Evolutionary conservation across 805 yeast genomes (phyloP).

Genomic region (Ogataea salicorniae): DNA sequence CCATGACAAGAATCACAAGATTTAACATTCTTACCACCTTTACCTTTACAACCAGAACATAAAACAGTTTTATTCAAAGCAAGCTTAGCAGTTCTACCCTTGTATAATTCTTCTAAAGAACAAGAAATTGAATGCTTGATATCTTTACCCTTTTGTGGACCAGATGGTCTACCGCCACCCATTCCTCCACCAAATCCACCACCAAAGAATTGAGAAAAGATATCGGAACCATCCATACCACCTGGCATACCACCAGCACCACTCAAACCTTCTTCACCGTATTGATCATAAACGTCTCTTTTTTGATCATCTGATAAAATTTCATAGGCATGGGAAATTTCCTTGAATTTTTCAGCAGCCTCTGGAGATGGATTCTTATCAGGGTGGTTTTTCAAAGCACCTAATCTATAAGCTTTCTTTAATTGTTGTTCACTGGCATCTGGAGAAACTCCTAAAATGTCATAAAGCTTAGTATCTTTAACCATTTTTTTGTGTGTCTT

Average conservation of each 20-base stretch:
- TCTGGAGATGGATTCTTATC: slow-evolving; percentile 82
- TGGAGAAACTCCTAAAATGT: slow-evolving; percentile 64
- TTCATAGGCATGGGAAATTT: slow-evolving; percentile 82
- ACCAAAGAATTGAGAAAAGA: slow-evolving; percentile 55
- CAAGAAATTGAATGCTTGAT: slow-evolving; percentile 84
- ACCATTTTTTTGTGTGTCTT: too few relatives aligned
- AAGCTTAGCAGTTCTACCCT: slow-evolving; percentile 90
- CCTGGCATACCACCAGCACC: slow-evolving; percentile 62
- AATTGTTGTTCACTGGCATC: slow-evolving; percentile 66
- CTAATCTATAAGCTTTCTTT: slow-evolving; percentile 77
- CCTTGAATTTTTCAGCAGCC: slow-evolving; percentile 94
- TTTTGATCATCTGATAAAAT: slow-evolving; percentile 82
- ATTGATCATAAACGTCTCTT: slow-evolving; percentile 82
- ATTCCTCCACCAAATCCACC: slow-evolving; percentile 43
- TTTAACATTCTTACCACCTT: slow-evolving; percentile 93
- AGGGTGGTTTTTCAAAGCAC: slow-evolving; percentile 78
- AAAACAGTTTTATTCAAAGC: slow-evolving; percentile 88
- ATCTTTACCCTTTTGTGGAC: slow-evolving; percentile 87
- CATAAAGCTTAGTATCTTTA: slow-evolving; percentile 75
- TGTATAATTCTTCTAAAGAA: slow-evolving; percentile 86
- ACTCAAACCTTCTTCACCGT: slow-evolving; percentile 89
- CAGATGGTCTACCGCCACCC: slow-evolving; percentile 61
- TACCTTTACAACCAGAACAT: slow-evolving; percentile 87
- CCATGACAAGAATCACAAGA: slow-evolving; percentile 87
- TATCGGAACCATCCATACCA: slow-evolving; percentile 44